Percentiles rank a stretch among this genome's conserved stretches.
Conservation (phyloP, 306 rosid species). For the Vigna angularis region DNA sequence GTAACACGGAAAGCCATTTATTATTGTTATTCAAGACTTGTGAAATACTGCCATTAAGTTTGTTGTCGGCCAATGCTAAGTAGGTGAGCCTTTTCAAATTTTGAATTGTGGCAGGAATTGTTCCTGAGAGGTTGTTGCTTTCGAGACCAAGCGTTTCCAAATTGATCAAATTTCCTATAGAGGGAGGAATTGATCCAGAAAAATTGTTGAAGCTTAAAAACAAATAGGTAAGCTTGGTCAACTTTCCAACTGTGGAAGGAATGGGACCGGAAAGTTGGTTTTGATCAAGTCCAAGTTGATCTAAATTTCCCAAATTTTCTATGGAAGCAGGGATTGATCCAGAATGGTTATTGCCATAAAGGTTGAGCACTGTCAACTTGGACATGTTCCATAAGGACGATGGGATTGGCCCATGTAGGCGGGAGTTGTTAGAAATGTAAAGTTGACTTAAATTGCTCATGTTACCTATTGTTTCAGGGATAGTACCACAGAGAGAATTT, state of each 20-base stretch:
- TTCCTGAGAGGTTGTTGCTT: conserved; percentile 18
- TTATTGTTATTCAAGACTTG: background rate
- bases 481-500: conserved; percentile 18
- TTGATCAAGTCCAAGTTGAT: background rate
- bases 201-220: background rate
- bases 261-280: conserved; percentile 39
- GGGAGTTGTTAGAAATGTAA: background rate
- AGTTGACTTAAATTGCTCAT: background rate
- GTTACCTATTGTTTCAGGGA: conserved; percentile 47
- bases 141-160: background rate
- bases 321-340: conserved; percentile 37
- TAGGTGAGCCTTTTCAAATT: background rate
- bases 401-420: conserved; percentile 42
- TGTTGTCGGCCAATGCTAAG: background rate
- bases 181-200: conserved; percentile 44
- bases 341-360: background rate
- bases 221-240: background rate
- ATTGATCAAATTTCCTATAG: conserved; percentile 36
- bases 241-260: conserved; percentile 44
- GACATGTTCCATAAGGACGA: conserved; percentile 36
- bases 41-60: conserved; percentile 33
- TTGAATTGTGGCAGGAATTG: conserved; percentile 29
- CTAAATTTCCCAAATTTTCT: conserved; percentile 36
- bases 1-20: background rate
- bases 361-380: background rate